Percentiles rank a stretch among this genome's conserved stretches.
Evolutionary conservation across 1,284 basidiomycete species (phyloP).

Genomic region (Fomitopsis schrenkii): DNA sequence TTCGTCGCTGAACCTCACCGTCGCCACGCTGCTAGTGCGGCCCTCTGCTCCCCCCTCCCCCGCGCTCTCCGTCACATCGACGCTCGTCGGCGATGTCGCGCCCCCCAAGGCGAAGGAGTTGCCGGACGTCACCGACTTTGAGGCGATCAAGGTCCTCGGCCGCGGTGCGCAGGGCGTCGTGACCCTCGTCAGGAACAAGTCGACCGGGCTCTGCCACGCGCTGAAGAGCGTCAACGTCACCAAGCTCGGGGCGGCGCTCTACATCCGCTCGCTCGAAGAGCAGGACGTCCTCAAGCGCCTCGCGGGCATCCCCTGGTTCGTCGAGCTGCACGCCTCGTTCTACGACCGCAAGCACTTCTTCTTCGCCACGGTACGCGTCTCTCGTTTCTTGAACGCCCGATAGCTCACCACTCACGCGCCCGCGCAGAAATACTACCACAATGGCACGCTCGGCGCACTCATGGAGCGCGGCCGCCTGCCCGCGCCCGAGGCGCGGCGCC

Average conservation of each 20-base stretch:
- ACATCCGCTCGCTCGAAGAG: slow-evolving; percentile 17
- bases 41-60: not conserved
- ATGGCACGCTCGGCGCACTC: slow-evolving; percentile 19
- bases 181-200: slow-evolving; percentile 20
- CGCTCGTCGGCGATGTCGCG: not conserved
- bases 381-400: not conserved
- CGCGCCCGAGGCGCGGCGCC: slow-evolving; percentile 12
- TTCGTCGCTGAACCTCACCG: not conserved
- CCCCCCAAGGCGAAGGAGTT: not conserved
- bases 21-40: not conserved
- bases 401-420: not conserved
- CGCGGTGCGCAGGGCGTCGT: slow-evolving; percentile 25
- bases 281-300: slow-evolving; percentile 13
- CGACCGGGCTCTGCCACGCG: slow-evolving; percentile 16
- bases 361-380: slow-evolving; percentile 20
- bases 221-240: slow-evolving; percentile 22
- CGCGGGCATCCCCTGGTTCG: slow-evolving; percentile 13
- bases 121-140: slow-evolving; percentile 14
- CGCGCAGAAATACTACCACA: slow-evolving; percentile 18
- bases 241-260: not conserved
- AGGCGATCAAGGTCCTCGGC: slow-evolving; percentile 20
- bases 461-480: slow-evolving; percentile 10
- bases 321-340: slow-evolving; percentile 21
- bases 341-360: slow-evolving; percentile 29
- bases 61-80: not conserved